Evolutionary conservation across 1,139 yeast genomes (phyloP).

Genomic region (Yamadazyma kanchanaburiensis): DNA sequence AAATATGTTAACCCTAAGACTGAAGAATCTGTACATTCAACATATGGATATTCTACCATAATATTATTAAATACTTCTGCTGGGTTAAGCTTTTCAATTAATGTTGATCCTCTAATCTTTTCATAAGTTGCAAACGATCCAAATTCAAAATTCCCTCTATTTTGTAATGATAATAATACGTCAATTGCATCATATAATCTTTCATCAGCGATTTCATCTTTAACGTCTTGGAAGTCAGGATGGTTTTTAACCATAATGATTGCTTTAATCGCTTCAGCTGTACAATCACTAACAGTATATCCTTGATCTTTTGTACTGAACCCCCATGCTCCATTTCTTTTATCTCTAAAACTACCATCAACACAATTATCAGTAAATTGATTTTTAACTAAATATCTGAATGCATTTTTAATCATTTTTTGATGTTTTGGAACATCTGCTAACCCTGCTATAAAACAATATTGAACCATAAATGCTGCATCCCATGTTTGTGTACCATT

Average conservation of each 20-base stretch:
- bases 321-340: constrained; percentile 93
- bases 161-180: constrained; percentile 60
- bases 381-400: constrained; percentile 69
- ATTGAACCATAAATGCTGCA: constrained; percentile 85
- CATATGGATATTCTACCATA: constrained; percentile 98
- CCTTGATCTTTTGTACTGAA: constrained; percentile 96
- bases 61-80: constrained; percentile 98
- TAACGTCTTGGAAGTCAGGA: constrained; percentile 36
- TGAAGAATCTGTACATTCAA: constrained; percentile 95
- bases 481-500: constrained; percentile 99
- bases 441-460: constrained; percentile 74
- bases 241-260: constrained; percentile 85
- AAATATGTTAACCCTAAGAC: constrained; percentile 86
- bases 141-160: constrained; percentile 72
- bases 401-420: constrained; percentile 60
- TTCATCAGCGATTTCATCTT: constrained; percentile 48
- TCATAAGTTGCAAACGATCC: constrained; percentile 97
- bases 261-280: constrained; percentile 94
- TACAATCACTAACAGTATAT: constrained; percentile 93
- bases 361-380: constrained; percentile 83
- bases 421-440: constrained; percentile 68
- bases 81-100: constrained; percentile 77
- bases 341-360: constrained; percentile 78
- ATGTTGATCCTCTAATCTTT: constrained; percentile 75
- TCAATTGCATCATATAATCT: constrained; percentile 66